Conservation (phyloP, 2,329 filamentous ascomycete genomes). For the Venturia carpophila region DNA sequence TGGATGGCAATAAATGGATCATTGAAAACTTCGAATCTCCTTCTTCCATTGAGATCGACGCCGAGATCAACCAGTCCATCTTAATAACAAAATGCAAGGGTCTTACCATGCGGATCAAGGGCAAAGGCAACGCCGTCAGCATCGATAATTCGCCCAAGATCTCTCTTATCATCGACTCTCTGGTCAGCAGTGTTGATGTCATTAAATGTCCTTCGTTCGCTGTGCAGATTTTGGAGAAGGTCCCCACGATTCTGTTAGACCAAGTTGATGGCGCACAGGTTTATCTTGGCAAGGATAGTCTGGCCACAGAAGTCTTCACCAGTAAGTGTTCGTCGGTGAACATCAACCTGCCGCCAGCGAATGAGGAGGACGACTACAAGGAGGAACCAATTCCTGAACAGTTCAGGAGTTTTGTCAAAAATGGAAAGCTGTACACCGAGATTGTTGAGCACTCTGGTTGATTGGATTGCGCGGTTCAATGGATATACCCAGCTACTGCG, state of each 20-base stretch:
- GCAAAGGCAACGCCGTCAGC: constrained; percentile 95
- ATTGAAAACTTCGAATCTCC: constrained; percentile 87
- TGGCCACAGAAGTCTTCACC: constrained; percentile 72
- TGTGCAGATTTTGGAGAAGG: constrained; percentile 76
- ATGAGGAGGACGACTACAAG: constrained; percentile 69
- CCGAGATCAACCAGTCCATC: constrained; percentile 76
- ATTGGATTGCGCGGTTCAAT: constrained; percentile 1
- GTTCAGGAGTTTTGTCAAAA: constrained; percentile 70
- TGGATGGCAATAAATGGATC: constrained; percentile 76
- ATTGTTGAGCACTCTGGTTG: constrained; percentile 91
- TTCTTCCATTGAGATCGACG: constrained; percentile 70
- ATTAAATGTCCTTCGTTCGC: constrained; percentile 95
- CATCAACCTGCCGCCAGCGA: constrained; percentile 67
- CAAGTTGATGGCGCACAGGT: constrained; percentile 85
- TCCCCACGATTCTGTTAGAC: constrained; percentile 85
- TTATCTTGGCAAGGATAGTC: constrained; percentile 75
- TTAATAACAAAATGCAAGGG: constrained; percentile 89
- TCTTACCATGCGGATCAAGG: constrained; percentile 78
- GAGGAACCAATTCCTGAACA: constrained; percentile 86
- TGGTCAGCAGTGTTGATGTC: constrained; percentile 86
- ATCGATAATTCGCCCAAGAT: constrained; percentile 82
- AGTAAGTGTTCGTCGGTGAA: constrained; percentile 86
- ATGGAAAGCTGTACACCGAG: constrained; percentile 76
- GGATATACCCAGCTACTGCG: constrained; percentile 9
- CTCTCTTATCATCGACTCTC: constrained; percentile 78